phyloP scores from a whole-genome alignment of 352 stramenopile species.

The Phytophthora sojae region DNA sequence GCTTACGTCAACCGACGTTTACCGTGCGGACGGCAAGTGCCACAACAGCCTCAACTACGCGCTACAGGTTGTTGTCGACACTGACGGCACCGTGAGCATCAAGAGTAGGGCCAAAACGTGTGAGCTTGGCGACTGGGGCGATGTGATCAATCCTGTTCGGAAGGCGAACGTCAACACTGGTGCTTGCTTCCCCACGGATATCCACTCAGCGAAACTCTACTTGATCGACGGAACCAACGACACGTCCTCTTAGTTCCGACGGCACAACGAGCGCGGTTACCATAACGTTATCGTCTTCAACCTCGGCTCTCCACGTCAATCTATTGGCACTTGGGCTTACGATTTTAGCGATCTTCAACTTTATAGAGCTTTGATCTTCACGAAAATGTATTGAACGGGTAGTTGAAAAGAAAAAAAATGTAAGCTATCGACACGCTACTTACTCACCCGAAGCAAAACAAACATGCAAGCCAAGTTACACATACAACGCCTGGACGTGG shows the following conservation, averaged over 20 bases:
- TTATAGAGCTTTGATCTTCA: not conserved
- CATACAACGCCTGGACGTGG: conserved; percentile 2
- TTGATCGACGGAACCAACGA: conserved; percentile 10
- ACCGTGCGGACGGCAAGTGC: conserved; percentile 12
- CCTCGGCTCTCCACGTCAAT: not conserved
- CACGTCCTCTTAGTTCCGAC: not conserved
- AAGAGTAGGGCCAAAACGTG: conserved; percentile 12
- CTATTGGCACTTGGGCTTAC: not conserved
- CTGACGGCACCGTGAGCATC: conserved; percentile 5
- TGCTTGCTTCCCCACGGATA: conserved; percentile 8
- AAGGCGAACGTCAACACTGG: conserved; percentile 11
- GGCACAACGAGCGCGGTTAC: not conserved
- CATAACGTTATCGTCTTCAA: conserved; percentile 2
- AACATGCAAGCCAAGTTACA: not conserved
- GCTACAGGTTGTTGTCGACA: conserved; percentile 4
- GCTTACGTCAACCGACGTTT: conserved; percentile 14
- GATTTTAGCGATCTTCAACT: not conserved
- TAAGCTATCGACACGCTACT: not conserved
- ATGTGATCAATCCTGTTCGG: not conserved
- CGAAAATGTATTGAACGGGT: not conserved
- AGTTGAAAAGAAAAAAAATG: not conserved
- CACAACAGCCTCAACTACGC: conserved; percentile 27
- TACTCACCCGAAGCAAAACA: not conserved
- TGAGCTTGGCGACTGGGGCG: conserved; percentile 2
- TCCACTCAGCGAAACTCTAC: conserved; percentile 3